Percentiles rank a stretch among this genome's conserved stretches.
Evolutionary conservation across 1,139 yeast genomes (phyloP).

Genomic region (Magnusiomyces suaveolens): DNA sequence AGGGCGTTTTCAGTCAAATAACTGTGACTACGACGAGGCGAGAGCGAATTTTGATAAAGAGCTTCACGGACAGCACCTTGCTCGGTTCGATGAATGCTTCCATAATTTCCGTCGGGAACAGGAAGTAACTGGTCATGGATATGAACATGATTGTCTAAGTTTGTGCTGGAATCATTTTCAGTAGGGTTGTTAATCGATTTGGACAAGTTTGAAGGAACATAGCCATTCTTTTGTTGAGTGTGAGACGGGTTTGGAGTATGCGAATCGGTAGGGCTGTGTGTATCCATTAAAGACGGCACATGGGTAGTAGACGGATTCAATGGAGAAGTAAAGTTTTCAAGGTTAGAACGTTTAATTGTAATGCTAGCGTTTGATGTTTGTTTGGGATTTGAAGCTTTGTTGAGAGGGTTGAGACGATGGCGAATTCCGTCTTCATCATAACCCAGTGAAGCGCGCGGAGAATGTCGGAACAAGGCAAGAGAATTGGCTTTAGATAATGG

Average conservation of each 20-base stretch:
- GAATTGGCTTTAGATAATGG: constrained; percentile 55
- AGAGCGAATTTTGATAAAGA: constrained; percentile 6
- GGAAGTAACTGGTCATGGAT: constrained; percentile 6
- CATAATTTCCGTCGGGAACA: constrained; percentile 19
- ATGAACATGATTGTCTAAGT: neutral
- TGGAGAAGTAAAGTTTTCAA: neutral
- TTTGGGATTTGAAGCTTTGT: constrained; percentile 75
- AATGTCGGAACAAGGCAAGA: constrained; percentile 4
- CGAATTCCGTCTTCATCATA: constrained; percentile 22
- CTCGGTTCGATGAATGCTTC: constrained; percentile 43
- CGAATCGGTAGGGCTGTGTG: neutral
- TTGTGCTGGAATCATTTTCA: neutral
- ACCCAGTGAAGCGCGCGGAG: constrained; percentile 21
- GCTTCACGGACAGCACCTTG: constrained; percentile 38
- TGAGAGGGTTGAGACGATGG: constrained; percentile 34
- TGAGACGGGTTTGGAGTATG: neutral
- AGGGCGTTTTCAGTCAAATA: neutral
- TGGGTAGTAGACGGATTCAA: neutral
- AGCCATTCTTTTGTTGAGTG: neutral
- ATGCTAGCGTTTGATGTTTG: constrained; percentile 52
- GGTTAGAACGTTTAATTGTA: constrained; percentile 28
- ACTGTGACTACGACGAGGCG: neutral
- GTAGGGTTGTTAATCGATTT: neutral
- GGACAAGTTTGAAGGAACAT: neutral
- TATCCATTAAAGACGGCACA: neutral